These are phyloP conservation scores for Alternaria ethzedia DNA, from an alignment of 2,329 filamentous ascomycete species.

Conservation along the genomic window DNA sequence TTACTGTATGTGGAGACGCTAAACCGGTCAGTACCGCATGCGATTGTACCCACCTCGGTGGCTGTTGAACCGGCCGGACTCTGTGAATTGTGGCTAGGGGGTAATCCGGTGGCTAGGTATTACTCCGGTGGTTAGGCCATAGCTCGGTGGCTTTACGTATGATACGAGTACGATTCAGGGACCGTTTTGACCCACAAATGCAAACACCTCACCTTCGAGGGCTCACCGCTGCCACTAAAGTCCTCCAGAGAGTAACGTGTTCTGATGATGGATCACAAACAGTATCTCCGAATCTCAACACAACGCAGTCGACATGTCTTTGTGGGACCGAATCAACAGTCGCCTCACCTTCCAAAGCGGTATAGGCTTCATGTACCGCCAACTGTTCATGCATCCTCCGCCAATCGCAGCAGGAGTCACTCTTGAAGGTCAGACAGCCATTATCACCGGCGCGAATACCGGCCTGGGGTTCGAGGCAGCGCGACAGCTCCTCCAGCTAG, in stretches of 20 bases:
- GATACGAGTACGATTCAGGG: not conserved
- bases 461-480: conserved; percentile 38
- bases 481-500: conserved; percentile 26
- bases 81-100: not conserved
- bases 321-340: conserved; percentile 4
- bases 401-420: not conserved
- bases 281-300: not conserved
- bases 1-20: not conserved
- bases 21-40: not conserved
- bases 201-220: not conserved
- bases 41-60: not conserved
- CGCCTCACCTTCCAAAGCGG: conserved; percentile 10
- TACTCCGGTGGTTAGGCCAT: not conserved
- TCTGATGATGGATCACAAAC: not conserved
- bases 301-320: not conserved
- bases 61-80: not conserved
- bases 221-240: not conserved
- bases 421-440: conserved; percentile 44
- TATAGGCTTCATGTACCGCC: conserved; percentile 8
- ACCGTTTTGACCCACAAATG: not conserved
- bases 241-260: not conserved
- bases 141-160: not conserved
- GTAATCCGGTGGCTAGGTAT: not conserved
- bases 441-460: conserved; percentile 49
- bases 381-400: conserved; percentile 4